Conservation (phyloP, 1,284 basidiomycete species). For the Sporisorium sorghi region DNA sequence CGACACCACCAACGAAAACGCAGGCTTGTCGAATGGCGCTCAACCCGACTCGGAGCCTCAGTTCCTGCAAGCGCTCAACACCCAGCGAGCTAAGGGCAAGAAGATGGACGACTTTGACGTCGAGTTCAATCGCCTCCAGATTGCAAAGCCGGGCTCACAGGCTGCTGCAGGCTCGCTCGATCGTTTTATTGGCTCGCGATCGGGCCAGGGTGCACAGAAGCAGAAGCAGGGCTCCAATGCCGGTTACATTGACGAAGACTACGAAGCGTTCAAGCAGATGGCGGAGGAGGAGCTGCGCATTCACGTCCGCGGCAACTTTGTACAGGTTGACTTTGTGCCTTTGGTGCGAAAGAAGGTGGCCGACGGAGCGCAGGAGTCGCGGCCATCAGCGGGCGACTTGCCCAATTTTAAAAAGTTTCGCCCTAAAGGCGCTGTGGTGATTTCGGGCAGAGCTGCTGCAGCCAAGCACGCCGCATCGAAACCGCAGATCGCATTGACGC, state of each 20-base stretch:
- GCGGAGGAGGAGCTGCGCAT: constrained; percentile 54
- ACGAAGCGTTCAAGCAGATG: constrained; percentile 52
- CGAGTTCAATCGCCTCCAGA: constrained; percentile 58
- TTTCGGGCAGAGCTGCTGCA: not conserved
- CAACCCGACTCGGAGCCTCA: constrained; percentile 48
- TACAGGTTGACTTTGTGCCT: constrained; percentile 64
- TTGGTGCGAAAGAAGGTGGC: constrained; percentile 32
- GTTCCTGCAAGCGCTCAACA: constrained; percentile 58
- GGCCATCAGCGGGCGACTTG: not conserved
- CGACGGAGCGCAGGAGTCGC: not conserved
- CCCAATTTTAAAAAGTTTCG: constrained; percentile 54
- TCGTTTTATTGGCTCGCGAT: not conserved
- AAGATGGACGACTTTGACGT: constrained; percentile 58
- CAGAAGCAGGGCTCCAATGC: not conserved
- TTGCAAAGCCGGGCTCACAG: constrained; percentile 34
- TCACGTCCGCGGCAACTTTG: constrained; percentile 58
- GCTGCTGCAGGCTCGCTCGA: constrained; percentile 14
- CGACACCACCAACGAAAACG: constrained; percentile 1
- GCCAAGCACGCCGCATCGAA: not conserved
- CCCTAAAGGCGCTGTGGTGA: constrained; percentile 12
- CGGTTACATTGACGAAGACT: constrained; percentile 44
- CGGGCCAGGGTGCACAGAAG: not conserved
- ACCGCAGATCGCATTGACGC: constrained; percentile 23
- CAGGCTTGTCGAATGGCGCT: constrained; percentile 27
- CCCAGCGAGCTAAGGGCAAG: constrained; percentile 45